A percentile compares a stretch with the other conserved stretches of the same genome.
Conservation (phyloP, 2,329 filamentous ascomycete species). For the Diaporthe sp. region DNA sequence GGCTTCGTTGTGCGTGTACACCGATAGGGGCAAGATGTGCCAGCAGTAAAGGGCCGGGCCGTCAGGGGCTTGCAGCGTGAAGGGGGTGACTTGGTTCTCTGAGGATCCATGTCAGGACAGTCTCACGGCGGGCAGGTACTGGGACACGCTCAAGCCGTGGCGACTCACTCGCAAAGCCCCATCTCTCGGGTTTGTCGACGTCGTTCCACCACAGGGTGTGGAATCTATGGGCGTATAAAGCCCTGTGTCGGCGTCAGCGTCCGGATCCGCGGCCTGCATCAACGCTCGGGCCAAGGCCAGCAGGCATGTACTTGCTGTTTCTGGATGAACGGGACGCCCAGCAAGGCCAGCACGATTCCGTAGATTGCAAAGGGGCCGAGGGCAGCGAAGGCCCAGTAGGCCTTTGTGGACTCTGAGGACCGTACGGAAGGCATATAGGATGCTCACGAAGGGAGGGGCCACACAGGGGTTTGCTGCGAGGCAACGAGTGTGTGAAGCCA, state of each 20-base stretch:
- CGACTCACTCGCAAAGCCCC: conserved; percentile 84
- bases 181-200: conserved; percentile 81
- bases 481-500: conserved; percentile 2
- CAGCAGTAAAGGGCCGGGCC: conserved; percentile 86
- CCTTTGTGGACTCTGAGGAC: conserved; percentile 50
- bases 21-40: conserved; percentile 86
- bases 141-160: not conserved
- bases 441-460: not conserved
- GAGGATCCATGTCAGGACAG: conserved; percentile 3
- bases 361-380: conserved; percentile 72
- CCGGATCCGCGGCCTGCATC: not conserved
- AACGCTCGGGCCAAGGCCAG: not conserved
- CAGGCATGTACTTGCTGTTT: conserved; percentile 73
- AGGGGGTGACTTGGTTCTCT: conserved; percentile 92
- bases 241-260: conserved; percentile 63
- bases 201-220: conserved; percentile 81
- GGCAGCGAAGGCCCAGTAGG: conserved; percentile 69
- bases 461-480: not conserved
- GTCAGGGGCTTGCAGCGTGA: conserved; percentile 81
- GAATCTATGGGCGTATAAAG: conserved; percentile 86
- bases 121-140: not conserved
- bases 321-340: conserved; percentile 81
- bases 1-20: conserved; percentile 80
- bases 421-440: conserved; percentile 30
- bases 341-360: conserved; percentile 72